Evolutionary conservation across 192 early-diverging fungal genomes (phyloP).

Genomic region (Cladochytrium replicatum): DNA sequence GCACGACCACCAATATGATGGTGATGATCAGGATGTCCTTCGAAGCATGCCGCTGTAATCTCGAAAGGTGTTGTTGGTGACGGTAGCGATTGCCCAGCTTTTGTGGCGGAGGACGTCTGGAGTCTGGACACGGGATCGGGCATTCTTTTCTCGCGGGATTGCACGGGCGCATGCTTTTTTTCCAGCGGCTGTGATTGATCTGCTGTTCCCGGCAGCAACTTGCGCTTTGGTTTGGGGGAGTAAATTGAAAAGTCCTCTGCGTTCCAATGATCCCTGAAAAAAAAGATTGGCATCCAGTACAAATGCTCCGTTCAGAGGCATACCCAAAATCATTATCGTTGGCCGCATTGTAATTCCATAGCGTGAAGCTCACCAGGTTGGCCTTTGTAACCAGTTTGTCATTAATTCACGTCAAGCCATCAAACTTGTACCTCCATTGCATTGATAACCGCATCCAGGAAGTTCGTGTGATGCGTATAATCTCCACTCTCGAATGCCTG

Average conservation of each 20-base stretch:
- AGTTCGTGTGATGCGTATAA: slow-evolving; percentile 59
- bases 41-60: slow-evolving; percentile 26
- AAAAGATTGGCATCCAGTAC: no score
- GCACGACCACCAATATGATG: slow-evolving; percentile 67
- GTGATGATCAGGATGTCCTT: slow-evolving; percentile 27
- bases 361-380: slow-evolving; percentile 68
- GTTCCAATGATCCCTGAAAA: slow-evolving; percentile 81
- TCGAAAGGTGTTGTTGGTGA: slow-evolving; percentile 48
- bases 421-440: slow-evolving; percentile 48
- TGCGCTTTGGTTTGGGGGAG: slow-evolving; percentile 26
- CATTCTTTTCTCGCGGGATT: slow-evolving; percentile 5
- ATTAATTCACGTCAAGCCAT: neutral
- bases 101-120: no score
- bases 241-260: slow-evolving; percentile 75
- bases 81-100: slow-evolving; percentile 1
- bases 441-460: slow-evolving; percentile 65
- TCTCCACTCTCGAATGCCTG: slow-evolving; percentile 60
- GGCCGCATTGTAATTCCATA: slow-evolving; percentile 79
- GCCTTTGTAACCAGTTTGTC: slow-evolving; percentile 7
- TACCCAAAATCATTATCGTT: slow-evolving; percentile 72
- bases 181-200: no score
- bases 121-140: no score
- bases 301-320: no score
- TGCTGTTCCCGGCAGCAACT: neutral
- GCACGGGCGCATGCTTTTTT: no score